phyloP scores from a whole-genome alignment of 805 yeast genomes.

The Nakazawaea ambrosiae region DNA sequence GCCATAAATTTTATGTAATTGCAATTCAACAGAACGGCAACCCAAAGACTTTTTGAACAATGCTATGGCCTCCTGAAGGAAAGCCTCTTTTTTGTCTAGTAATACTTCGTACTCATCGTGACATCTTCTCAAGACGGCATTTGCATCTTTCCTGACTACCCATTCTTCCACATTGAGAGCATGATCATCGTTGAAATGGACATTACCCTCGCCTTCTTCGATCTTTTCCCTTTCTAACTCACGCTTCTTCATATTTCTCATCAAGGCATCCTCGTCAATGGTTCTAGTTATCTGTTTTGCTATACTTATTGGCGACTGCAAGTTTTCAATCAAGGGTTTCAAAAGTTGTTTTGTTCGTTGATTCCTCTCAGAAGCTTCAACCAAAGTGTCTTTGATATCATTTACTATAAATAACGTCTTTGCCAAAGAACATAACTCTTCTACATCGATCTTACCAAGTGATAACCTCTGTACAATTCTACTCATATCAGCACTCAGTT shows the following conservation, averaged over 20 bases:
- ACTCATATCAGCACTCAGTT: slow-evolving; percentile 47
- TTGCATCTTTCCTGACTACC: slow-evolving; percentile 12
- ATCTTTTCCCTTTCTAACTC: slow-evolving; percentile 9
- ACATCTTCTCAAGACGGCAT: slow-evolving; percentile 6
- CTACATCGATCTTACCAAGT: slow-evolving; percentile 25
- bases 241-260: slow-evolving; percentile 18
- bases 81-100: slow-evolving; percentile 23
- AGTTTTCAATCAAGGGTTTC: slow-evolving; percentile 18
- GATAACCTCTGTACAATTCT: slow-evolving; percentile 54
- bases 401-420: slow-evolving; percentile 7
- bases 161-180: slow-evolving; percentile 11
- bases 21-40: slow-evolving; percentile 26
- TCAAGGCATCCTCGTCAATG: slow-evolving; percentile 32
- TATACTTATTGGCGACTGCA: slow-evolving; percentile 32
- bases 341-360: slow-evolving; percentile 21
- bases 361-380: slow-evolving; percentile 11
- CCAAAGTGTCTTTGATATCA: slow-evolving; percentile 1
- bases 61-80: slow-evolving; percentile 24
- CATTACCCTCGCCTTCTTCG: slow-evolving; percentile 11
- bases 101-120: slow-evolving; percentile 16
- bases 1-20: slow-evolving; percentile 34
- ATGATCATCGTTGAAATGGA: slow-evolving; percentile 11
- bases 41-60: slow-evolving; percentile 19
- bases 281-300: slow-evolving; percentile 34
- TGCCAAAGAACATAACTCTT: slow-evolving; percentile 24